Percentiles rank a stretch among this genome's conserved stretches.
phyloP scores from a whole-genome alignment of 345 rosid genomes.

The Aquilaria malaccensis region DNA sequence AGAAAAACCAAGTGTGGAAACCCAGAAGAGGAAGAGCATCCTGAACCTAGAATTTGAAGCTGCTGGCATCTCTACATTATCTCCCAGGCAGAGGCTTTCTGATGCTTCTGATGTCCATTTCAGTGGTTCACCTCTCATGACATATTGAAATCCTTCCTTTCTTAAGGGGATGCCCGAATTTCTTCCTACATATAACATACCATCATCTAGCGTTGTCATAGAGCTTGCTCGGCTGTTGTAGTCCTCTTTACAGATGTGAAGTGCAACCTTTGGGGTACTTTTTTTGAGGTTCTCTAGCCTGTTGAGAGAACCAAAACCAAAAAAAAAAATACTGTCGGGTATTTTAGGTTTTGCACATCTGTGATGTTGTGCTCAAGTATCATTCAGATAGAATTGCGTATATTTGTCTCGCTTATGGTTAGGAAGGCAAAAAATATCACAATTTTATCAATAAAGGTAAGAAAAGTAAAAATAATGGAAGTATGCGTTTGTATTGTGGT shows the following conservation, averaged over 20 bases:
- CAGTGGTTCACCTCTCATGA: conserved; percentile 87
- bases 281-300: background rate
- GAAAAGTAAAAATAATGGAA: too few species aligned
- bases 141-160: conserved; percentile 33
- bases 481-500: too few species aligned
- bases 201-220: conserved; percentile 7
- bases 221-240: conserved; percentile 3
- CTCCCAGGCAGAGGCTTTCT: conserved; percentile 82
- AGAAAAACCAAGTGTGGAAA: conserved; percentile 47
- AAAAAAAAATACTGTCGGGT: background rate
- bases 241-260: conserved; percentile 14
- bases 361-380: background rate
- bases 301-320: conserved; percentile 1
- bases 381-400: too few species aligned
- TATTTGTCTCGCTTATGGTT: too few species aligned
- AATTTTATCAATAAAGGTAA: too few species aligned
- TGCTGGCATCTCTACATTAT: conserved; percentile 54
- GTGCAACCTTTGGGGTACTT: conserved; percentile 1
- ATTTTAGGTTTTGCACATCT: too few species aligned
- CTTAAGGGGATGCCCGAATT: background rate
- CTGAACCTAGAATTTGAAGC: conserved; percentile 69
- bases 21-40: conserved; percentile 74
- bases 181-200: conserved; percentile 6
- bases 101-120: conserved; percentile 88
- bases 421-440: too few species aligned